Base-by-base conservation (phyloP, 805 yeast species). In the Cyberlindnera nakhonratchasimensis region DNA sequence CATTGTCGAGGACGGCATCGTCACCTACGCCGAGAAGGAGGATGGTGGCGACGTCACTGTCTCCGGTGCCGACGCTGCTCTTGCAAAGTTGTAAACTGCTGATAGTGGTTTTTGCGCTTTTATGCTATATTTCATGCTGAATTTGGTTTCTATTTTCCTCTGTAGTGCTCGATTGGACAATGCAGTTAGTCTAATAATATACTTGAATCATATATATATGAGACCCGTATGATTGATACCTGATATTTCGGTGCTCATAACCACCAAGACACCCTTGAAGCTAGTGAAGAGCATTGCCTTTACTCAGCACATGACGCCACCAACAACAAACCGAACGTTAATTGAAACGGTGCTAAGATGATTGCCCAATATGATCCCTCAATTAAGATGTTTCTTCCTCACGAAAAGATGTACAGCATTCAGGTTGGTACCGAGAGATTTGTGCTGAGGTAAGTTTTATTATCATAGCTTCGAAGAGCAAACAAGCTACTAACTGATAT, bases 341-440 rank as follows among this genome's bases (percentile, higher is more conserved):
- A n/a, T n/a, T n/a, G n/a, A n/a, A n/a, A n/a, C n/a, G n/a, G n/a
- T n/a, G n/a, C n/a, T n/a, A n/a, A n/a, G n/a, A 43, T 38, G 36
- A 25, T 28, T 12, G n/a, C 31, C 8, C 28, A 17, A 4, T 49
- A 30, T 35, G 64, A 72, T 38, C 77, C 72, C 2, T 31, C 53
- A 3, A 78, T 81, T 32, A 77, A 81, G 3, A 56, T 58, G 2
- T 53, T 79, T 3, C 67, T 87, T 20, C 91, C 93, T 1, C 86
- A 80, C 52, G 84, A 80, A 32, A 75, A 70, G 43, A 77, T 85
- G 62, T 88, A 74, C 62, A 70, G 80, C 14, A 72, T 88, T 20
- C 86, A 82, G 57, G 79, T 87, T 11, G 95, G 95, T 0, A 72
- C 70, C 30, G 70, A 69, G 48, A 50, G 77, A 20, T 88, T 80